These are phyloP conservation scores for Amphicarpaea edgeworthii DNA, from an alignment of 306 rosid genomes.

Conservation along the genomic window DNA sequence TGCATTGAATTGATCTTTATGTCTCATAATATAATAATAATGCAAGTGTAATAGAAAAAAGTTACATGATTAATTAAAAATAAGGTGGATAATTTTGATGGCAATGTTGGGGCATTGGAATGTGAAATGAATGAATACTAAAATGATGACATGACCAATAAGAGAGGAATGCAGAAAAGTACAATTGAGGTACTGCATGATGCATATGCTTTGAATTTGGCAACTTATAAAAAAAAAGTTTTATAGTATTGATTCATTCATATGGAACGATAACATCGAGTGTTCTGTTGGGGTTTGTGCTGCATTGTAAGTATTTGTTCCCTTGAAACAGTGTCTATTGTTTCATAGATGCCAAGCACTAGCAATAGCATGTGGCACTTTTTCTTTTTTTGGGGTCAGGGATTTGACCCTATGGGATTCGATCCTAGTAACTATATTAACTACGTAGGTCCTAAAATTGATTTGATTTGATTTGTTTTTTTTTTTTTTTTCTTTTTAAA, in stretches of 20 bases:
- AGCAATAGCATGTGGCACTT: constrained; percentile 32
- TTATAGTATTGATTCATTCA: constrained; percentile 6
- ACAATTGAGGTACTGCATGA: constrained; percentile 32
- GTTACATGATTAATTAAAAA: background rate
- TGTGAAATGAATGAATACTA: constrained; percentile 4
- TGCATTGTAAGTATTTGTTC: constrained; percentile 10
- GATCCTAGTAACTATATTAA: constrained; percentile 44
- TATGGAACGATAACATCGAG: constrained; percentile 22
- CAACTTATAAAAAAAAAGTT: background rate
- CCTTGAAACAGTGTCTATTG: constrained; percentile 27
- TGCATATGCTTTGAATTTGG: constrained; percentile 31
- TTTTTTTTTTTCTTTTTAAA: too few relatives aligned
- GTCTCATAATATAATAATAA: too few relatives aligned
- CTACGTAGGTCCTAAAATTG: constrained; percentile 7
- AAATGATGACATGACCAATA: constrained; percentile 7
- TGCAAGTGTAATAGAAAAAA: constrained; percentile 19
- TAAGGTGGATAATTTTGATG: background rate
- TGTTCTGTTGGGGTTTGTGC: constrained; percentile 37
- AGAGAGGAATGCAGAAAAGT: constrained; percentile 23
- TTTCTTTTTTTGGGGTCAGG: constrained; percentile 27
- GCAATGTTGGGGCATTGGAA: constrained; percentile 8
- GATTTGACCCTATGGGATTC: constrained; percentile 38
- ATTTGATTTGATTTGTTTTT: constrained; percentile 3
- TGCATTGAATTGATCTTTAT: too few relatives aligned
- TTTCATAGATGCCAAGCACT: constrained; percentile 40